Evolutionary conservation across 257 asterid species (phyloP).

Genomic region (Petunia secreta): DNA sequence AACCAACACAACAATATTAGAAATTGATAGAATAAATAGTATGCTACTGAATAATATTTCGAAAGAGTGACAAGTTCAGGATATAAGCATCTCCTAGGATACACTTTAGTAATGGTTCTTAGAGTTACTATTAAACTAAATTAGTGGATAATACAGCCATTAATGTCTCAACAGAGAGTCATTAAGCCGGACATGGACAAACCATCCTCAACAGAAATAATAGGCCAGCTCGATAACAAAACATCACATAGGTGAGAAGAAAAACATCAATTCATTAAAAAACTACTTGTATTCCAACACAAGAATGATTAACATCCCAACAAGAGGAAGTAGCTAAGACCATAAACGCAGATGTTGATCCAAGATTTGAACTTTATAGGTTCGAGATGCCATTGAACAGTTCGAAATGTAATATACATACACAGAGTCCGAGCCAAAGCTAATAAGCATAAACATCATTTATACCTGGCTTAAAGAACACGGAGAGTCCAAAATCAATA

Average conservation of each 20-base stretch:
- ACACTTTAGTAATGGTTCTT: conserved; percentile 6
- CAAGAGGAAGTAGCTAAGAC: background rate
- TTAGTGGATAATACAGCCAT: background rate
- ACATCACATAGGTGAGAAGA: background rate
- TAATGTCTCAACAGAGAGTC: background rate
- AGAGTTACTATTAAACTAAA: too few species aligned
- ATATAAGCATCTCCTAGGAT: conserved; percentile 6
- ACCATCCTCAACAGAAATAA: background rate
- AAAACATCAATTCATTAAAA: background rate
- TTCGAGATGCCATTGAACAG: too few species aligned
- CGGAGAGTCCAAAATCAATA: conserved; percentile 24
- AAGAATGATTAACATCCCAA: conserved; percentile 6
- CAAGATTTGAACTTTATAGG: too few species aligned
- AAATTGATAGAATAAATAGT: background rate
- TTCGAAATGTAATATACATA: too few species aligned
- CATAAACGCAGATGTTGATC: too few species aligned
- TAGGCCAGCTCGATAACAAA: background rate
- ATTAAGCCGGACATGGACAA: background rate
- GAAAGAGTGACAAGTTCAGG: background rate
- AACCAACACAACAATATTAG: background rate
- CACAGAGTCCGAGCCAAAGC: background rate
- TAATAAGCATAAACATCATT: background rate
- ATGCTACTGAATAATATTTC: background rate
- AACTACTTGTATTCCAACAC: background rate
- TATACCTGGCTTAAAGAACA: conserved; percentile 25